Percentiles rank a stretch among this genome's conserved stretches.
Conservation (phyloP, 225 moss, liverwort and hornwort genomes). For the Straminergon stramineum region DNA sequence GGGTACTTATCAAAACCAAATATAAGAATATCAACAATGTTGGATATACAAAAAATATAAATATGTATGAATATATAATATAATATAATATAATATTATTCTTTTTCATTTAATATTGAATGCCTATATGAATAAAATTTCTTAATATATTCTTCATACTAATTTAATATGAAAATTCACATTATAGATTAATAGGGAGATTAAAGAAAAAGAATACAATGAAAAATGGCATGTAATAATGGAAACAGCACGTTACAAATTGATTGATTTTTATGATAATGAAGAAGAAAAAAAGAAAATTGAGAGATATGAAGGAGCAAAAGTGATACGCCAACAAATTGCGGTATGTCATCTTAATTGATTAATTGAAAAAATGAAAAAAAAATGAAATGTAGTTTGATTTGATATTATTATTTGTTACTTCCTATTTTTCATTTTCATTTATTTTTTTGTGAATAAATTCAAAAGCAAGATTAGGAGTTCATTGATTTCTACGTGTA, state of each 20-base stretch:
- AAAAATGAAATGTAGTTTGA: too few relatives aligned
- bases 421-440: not conserved
- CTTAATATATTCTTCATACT: not conserved
- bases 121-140: too few relatives aligned
- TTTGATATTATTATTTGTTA: not conserved
- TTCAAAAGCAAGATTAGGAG: not conserved
- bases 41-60: not conserved
- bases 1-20: slow-evolving; percentile 11
- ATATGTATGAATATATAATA: too few relatives aligned
- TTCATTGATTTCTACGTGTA: not conserved
- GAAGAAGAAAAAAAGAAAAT: slow-evolving; percentile 59
- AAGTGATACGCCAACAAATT: slow-evolving; percentile 71
- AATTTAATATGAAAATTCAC: not conserved
- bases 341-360: slow-evolving; percentile 10
- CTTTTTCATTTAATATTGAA: too few relatives aligned
- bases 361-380: not conserved
- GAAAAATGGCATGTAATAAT: slow-evolving; percentile 64
- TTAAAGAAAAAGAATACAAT: slow-evolving; percentile 47
- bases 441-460: not conserved
- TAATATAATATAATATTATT: too few relatives aligned
- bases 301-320: slow-evolving; percentile 52
- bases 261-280: slow-evolving; percentile 43
- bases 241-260: slow-evolving; percentile 50
- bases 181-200: slow-evolving; percentile 37
- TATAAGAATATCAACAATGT: not conserved